Evolutionary conservation across 345 rosid genomes (phyloP), one percentile per base, ranked within the genome.

Genomic region (Combretum micranthum): DNA sequence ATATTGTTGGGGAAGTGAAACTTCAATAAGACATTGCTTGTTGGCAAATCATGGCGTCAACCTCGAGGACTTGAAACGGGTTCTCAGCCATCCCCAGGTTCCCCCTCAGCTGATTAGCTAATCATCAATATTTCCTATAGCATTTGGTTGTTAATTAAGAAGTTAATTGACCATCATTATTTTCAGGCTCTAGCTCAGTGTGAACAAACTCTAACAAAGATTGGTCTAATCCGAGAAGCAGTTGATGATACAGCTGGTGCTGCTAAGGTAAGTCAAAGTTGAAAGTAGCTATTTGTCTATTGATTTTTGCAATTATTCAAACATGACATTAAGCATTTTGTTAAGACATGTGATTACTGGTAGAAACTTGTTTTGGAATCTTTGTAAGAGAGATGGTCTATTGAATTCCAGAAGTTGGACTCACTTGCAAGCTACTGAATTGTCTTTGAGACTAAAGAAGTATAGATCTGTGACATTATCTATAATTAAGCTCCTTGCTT

Each of bases 41-140:
- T 71, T 93, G 64, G 99, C 97, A 39, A 89, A 93, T 73, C 80
- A 74, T 13, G 95, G 95, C 66, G 97, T 93, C 44, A 69, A 78
- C 70, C 45, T 87, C 50, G 90, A 82, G 71, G 85, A 87, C 70
- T 67, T 93, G 72, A 75, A 55, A 65, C 85, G 99, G 73, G 99
- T 89, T 64, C 78, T 93, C 55, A 93, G 99, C 81, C 99, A 89
- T 85, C 95, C 96, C 53, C 99, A 93, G 95, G 99, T 87, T 25
- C 6, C 32, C 32, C 32, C 32, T 25, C 3, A 25, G 32, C 32
- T 25, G 6, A 25, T 25, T 25, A 25, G 32, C 32, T 25, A 25
- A 25, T 25, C 32, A 3, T 25, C 32, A 3, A 3, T 25, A 25
- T 25, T 25, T 3, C 6, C 75, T 50, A 13, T 13, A 15, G 23